These are phyloP conservation scores for Ceratocystis destructans DNA, from an alignment of 2,329 filamentous ascomycete genomes.

Conservation along the genomic window DNA sequence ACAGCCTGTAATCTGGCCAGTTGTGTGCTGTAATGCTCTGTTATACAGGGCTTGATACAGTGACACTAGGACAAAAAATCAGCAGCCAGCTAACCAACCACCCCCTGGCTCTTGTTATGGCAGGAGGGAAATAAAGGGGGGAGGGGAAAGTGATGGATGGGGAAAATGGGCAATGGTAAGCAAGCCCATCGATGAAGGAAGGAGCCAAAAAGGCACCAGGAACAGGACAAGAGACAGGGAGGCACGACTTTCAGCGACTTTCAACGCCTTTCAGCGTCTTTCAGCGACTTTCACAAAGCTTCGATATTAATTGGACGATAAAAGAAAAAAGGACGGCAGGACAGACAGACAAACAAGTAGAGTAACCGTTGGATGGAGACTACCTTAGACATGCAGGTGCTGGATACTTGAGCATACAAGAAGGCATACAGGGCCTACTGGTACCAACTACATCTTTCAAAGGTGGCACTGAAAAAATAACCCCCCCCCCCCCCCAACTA, in stretches of 20 bases:
- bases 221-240: slow-evolving; percentile 18
- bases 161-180: slow-evolving; percentile 3
- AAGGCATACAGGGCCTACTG: too few relatives aligned
- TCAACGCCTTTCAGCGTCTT: background rate
- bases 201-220: slow-evolving; percentile 15
- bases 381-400: too few relatives aligned
- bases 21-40: background rate
- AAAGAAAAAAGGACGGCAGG: background rate
- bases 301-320: background rate
- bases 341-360: background rate
- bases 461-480: background rate
- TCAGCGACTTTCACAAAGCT: too few relatives aligned
- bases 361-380: too few relatives aligned
- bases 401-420: too few relatives aligned
- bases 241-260: background rate
- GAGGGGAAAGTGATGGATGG: slow-evolving; percentile 3
- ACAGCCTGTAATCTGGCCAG: background rate
- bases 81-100: background rate
- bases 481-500: background rate
- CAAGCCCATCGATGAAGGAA: slow-evolving; percentile 14
- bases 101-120: slow-evolving; percentile 6
- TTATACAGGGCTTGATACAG: background rate
- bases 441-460: too few relatives aligned
- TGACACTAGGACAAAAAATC: background rate
- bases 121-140: slow-evolving; percentile 19